Percentiles rank a stretch among this genome's conserved stretches.
Evolutionary conservation across 495 filamentous ascomycete species (phyloP).

Genomic region (Cladorrhinum samala): DNA sequence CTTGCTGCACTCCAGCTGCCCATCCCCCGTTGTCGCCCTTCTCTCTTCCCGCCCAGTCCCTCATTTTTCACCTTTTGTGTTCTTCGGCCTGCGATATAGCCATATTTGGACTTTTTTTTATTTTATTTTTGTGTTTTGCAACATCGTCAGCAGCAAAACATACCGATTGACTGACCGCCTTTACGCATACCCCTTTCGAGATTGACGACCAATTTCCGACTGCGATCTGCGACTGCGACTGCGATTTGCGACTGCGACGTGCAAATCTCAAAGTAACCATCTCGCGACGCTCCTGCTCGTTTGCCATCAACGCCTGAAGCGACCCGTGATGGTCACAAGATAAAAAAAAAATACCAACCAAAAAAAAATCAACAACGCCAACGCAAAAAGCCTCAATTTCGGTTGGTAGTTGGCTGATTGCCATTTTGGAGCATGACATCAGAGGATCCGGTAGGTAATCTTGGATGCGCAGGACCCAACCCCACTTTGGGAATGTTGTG

Average conservation of each 20-base stretch:
- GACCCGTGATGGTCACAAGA: background rate
- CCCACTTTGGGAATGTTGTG: background rate
- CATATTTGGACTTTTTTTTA: background rate
- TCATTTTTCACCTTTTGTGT: background rate
- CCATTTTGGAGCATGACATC: constrained; percentile 28
- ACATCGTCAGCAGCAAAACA: background rate
- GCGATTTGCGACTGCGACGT: background rate
- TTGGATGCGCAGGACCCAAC: background rate
- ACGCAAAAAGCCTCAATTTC: background rate
- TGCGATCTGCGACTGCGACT: background rate
- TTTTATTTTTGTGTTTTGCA: background rate
- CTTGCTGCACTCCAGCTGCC: background rate
- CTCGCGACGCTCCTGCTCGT: background rate
- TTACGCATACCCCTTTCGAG: background rate
- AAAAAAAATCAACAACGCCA: background rate
- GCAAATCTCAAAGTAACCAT: too few relatives aligned
- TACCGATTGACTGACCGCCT: background rate
- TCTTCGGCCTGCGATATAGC: background rate
- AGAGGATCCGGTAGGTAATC: constrained; percentile 35
- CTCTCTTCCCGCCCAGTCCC: background rate
- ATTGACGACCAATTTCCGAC: background rate
- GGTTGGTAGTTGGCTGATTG: background rate
- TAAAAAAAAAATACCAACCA: background rate
- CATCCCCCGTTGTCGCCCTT: background rate
- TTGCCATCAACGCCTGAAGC: background rate